These are phyloP conservation scores for Dactylellina sp. DNA, from an alignment of 2,329 filamentous ascomycete species.

Conservation along the genomic window DNA sequence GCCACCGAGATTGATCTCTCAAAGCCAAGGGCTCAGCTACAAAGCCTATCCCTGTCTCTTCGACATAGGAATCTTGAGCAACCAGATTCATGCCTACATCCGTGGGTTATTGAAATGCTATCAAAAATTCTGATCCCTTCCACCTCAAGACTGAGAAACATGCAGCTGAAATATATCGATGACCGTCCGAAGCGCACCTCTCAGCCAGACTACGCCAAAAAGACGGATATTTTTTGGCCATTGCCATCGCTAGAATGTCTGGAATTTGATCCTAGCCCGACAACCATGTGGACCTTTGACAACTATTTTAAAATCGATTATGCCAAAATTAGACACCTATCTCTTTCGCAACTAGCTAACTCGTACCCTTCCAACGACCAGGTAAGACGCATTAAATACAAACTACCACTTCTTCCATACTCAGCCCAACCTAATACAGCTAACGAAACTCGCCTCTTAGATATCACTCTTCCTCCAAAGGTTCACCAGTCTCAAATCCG, in stretches of 20 bases:
- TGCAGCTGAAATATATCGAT: slow-evolving; percentile 2
- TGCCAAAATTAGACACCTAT: slow-evolving; percentile 6
- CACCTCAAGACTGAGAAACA: background rate
- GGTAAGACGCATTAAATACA: background rate
- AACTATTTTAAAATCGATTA: slow-evolving; percentile 4
- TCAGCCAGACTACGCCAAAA: background rate
- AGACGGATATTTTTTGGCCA: background rate
- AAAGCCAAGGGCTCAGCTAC: background rate
- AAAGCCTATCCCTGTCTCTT: slow-evolving; percentile 10
- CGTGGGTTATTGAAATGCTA: slow-evolving; percentile 10
- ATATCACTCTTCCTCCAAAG: background rate
- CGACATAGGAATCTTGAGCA: slow-evolving; percentile 2
- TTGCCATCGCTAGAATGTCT: background rate
- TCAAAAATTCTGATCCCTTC: slow-evolving; percentile 11
- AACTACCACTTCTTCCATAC: too few relatives aligned
- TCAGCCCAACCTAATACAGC: too few relatives aligned
- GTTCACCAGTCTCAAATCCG: slow-evolving; percentile 18
- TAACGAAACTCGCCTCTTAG: background rate
- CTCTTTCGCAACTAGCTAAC: background rate
- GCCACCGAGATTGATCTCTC: background rate
- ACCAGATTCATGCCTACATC: background rate
- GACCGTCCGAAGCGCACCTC: background rate
- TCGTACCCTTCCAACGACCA: background rate
- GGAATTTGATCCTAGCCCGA: background rate
- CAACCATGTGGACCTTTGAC: slow-evolving; percentile 7